Evolutionary conservation across 1,139 yeast genomes (phyloP).

Genomic region (Insectozyma bohioensis): DNA sequence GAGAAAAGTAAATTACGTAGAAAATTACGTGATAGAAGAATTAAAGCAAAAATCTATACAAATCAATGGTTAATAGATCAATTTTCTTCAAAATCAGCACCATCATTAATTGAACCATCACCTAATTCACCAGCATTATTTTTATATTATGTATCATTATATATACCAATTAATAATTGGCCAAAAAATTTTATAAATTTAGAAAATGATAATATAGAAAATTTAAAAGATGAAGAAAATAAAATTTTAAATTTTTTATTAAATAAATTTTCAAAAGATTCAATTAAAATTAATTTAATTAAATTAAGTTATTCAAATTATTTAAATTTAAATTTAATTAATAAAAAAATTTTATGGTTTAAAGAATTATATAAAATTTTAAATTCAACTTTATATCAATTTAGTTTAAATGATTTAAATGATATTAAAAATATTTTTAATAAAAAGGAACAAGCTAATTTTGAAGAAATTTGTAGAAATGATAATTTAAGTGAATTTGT

Average conservation of each 20-base stretch:
- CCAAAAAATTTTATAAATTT: conserved; percentile 11
- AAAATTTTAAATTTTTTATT: conserved; percentile 1
- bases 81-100: conserved; percentile 15
- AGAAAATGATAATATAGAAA: conserved; percentile 5
- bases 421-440: conserved; percentile 14
- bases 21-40: conserved; percentile 20
- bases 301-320: conserved; percentile 13
- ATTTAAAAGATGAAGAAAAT: too few species aligned
- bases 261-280: conserved; percentile 1
- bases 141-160: conserved; percentile 16
- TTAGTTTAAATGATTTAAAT: conserved; percentile 15
- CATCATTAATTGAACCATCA: conserved; percentile 6
- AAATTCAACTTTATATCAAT: conserved; percentile 13
- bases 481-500: conserved; percentile 17
- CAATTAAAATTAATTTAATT: conserved; percentile 8
- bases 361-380: conserved; percentile 12
- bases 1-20: conserved; percentile 21
- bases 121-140: conserved; percentile 12
- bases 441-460: conserved; percentile 14
- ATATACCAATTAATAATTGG: conserved; percentile 20
- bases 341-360: conserved; percentile 14
- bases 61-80: conserved; percentile 17
- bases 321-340: conserved; percentile 10
- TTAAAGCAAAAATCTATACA: conserved; percentile 20
- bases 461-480: conserved; percentile 16